A percentile compares a stretch with the other conserved stretches of the same genome.
Evolutionary conservation across 768 basidiomycete genomes (phyloP).

Genomic region (Zangia roseola): DNA sequence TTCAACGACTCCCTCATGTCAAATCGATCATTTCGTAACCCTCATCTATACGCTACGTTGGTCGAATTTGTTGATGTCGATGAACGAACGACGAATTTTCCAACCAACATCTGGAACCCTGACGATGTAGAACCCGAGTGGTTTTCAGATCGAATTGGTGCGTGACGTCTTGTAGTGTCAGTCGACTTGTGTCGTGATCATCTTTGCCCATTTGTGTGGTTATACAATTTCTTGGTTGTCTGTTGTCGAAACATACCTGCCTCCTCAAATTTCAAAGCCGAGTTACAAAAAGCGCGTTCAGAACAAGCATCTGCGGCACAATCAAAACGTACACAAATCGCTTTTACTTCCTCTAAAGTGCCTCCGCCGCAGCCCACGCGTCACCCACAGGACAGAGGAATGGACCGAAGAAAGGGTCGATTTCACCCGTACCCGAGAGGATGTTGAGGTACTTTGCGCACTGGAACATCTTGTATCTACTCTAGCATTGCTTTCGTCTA

Average conservation of each 20-base stretch:
- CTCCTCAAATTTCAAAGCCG: constrained; percentile 52
- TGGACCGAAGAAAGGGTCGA: constrained; percentile 20
- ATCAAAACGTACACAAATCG: constrained; percentile 60
- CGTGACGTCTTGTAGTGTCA: constrained; percentile 27
- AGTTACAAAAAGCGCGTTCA: constrained; percentile 58
- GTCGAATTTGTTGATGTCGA: constrained; percentile 94
- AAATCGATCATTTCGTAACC: constrained; percentile 92
- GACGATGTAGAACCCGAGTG: constrained; percentile 62
- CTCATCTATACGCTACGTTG: constrained; percentile 91
- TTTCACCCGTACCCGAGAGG: constrained; percentile 30
- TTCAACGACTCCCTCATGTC: constrained; percentile 97
- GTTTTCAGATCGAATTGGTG: constrained; percentile 79
- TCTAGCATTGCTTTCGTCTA: constrained; percentile 4
- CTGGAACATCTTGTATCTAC: constrained; percentile 11
- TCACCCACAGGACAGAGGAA: constrained; percentile 17
- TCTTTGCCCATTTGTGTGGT: constrained; percentile 10
- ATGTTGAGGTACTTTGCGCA: constrained; percentile 13
- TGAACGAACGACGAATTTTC: constrained; percentile 84
- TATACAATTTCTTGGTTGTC: background rate
- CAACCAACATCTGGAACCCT: constrained; percentile 71
- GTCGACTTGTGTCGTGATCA: constrained; percentile 29
- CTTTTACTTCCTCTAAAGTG: constrained; percentile 46
- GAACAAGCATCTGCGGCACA: constrained; percentile 57
- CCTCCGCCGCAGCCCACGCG: constrained; percentile 10
- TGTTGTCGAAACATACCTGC: constrained; percentile 3